phyloP scores from a whole-genome alignment of 345 rosid species.

The Aegle marmelos region DNA sequence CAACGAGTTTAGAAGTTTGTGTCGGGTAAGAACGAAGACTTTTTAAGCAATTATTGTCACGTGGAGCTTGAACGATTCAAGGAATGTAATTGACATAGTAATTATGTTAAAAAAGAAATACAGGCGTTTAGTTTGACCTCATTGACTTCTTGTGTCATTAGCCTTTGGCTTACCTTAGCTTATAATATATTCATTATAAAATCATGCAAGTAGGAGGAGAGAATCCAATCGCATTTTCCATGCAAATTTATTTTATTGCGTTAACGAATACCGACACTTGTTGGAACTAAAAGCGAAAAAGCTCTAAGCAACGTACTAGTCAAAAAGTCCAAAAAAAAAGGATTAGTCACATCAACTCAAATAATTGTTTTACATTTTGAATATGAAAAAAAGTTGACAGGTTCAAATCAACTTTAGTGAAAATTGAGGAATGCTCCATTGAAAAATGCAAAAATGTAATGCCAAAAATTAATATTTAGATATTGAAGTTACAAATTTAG shows the following conservation, averaged over 20 bases:
- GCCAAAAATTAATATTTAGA: too few relatives aligned
- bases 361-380: background rate
- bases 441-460: too few relatives aligned
- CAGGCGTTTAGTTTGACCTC: background rate
- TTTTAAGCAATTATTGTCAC: background rate
- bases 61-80: background rate
- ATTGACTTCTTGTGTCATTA: background rate
- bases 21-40: background rate
- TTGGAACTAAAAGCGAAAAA: background rate
- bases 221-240: background rate
- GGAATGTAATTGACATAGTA: background rate
- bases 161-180: too few relatives aligned
- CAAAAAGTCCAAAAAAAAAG: constrained; percentile 5
- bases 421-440: too few relatives aligned
- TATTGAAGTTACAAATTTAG: too few relatives aligned
- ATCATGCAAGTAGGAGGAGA: too few relatives aligned
- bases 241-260: background rate
- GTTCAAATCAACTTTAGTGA: too few relatives aligned
- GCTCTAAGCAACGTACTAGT: background rate
- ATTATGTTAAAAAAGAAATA: background rate
- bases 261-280: background rate
- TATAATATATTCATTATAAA: too few relatives aligned
- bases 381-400: too few relatives aligned
- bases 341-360: background rate
- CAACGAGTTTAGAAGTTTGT: background rate